Evolutionary conservation across 352 stramenopile species (phyloP).

Genomic region (Phytophthora citricola): DNA sequence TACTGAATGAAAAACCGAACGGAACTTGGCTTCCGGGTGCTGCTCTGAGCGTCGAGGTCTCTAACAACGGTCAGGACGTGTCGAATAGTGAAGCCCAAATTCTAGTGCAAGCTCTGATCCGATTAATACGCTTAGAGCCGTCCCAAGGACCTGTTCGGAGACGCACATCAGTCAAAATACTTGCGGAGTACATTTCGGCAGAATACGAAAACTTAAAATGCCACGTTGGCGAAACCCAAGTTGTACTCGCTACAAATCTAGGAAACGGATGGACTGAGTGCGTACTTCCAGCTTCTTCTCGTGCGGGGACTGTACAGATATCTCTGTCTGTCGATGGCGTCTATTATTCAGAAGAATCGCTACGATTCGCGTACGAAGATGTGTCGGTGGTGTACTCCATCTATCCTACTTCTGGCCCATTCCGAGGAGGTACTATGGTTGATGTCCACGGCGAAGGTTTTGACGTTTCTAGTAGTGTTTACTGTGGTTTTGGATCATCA

Average conservation of each 20-base stretch:
- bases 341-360: conserved; percentile 28
- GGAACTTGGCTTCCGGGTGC: conserved; percentile 11
- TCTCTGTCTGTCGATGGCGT: conserved; percentile 40
- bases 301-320: conserved; percentile 16
- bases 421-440: conserved; percentile 49
- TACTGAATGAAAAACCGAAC: conserved; percentile 13
- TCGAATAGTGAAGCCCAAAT: conserved; percentile 84
- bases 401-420: conserved; percentile 48
- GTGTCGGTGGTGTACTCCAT: conserved; percentile 48
- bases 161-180: conserved; percentile 32
- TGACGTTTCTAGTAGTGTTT: conserved; percentile 7
- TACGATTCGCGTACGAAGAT: conserved; percentile 52
- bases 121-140: conserved; percentile 29
- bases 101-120: conserved; percentile 41
- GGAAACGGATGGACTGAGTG: conserved; percentile 48
- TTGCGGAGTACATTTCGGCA: conserved; percentile 26
- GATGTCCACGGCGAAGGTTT: conserved; percentile 46
- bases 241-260: conserved; percentile 33
- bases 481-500: conserved; percentile 48
- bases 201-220: conserved; percentile 44
- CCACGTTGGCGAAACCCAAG: conserved; percentile 42
- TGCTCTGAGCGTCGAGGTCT: conserved; percentile 81
- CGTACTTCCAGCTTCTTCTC: conserved; percentile 27
- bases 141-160: conserved; percentile 25
- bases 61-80: conserved; percentile 94